Conservation (phyloP, 1,284 basidiomycete genomes). For the Coriolopsis trogii region DNA sequence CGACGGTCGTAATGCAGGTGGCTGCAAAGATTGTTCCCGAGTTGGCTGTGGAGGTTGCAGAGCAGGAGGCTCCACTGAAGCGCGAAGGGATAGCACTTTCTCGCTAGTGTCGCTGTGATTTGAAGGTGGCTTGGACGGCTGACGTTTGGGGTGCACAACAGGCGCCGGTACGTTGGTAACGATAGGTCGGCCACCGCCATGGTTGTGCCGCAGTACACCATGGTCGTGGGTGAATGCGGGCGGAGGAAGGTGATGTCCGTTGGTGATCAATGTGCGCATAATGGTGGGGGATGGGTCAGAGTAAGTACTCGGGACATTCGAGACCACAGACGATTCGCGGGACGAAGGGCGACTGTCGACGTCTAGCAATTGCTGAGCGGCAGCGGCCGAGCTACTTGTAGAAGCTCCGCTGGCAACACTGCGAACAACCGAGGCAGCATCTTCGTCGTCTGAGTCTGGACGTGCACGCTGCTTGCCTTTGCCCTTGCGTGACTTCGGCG, state of each 20-base stretch:
- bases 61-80: slow-evolving; percentile 6
- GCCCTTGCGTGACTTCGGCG: slow-evolving; percentile 21
- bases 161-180: slow-evolving; percentile 11
- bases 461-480: slow-evolving; percentile 24
- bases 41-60: not conserved
- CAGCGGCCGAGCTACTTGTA: slow-evolving; percentile 37
- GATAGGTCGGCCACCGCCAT: slow-evolving; percentile 31
- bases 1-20: not conserved
- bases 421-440: slow-evolving; percentile 23
- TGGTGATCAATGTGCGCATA: slow-evolving; percentile 32
- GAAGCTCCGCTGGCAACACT: slow-evolving; percentile 25
- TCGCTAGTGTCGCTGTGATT: not conserved
- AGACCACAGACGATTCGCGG: slow-evolving; percentile 52
- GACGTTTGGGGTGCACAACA: not conserved
- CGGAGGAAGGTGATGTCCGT: slow-evolving; percentile 21
- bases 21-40: not conserved
- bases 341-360: slow-evolving; percentile 38
- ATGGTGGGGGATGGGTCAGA: slow-evolving; percentile 22
- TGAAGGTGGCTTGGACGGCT: slow-evolving; percentile 14
- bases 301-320: slow-evolving; percentile 31
- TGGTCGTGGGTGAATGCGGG: slow-evolving; percentile 35
- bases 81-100: slow-evolving; percentile 4
- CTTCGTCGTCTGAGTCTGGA: slow-evolving; percentile 23
- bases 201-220: slow-evolving; percentile 36
- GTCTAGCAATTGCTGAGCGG: slow-evolving; percentile 35